A percentile compares a stretch with the other conserved stretches of the same genome.
These are phyloP conservation scores for Fusarium foetens DNA, from an alignment of 2,329 filamentous ascomycete species.

Conservation along the genomic window DNA sequence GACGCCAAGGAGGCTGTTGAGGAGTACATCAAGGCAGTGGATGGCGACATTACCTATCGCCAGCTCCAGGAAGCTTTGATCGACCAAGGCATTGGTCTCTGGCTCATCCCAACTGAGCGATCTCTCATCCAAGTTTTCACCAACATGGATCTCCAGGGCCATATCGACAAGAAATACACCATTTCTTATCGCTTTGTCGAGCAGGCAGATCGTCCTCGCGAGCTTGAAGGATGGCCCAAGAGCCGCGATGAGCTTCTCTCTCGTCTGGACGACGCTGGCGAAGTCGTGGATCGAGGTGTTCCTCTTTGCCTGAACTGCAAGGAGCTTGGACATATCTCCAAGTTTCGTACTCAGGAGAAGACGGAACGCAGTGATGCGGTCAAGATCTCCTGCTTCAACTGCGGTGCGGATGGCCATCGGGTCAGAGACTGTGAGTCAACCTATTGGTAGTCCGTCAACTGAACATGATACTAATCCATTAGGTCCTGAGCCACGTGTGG, in stretches of 20 bases:
- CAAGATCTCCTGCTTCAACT: slow-evolving; percentile 72
- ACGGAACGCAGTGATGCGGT: slow-evolving; percentile 56
- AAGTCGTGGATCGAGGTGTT: slow-evolving; percentile 67
- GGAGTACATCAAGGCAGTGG: slow-evolving; percentile 68
- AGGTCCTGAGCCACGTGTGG: slow-evolving; percentile 69
- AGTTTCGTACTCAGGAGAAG: slow-evolving; percentile 68
- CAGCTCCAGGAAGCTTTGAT: slow-evolving; percentile 72
- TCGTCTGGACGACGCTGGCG: slow-evolving; percentile 73
- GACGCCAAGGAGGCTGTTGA: slow-evolving; percentile 69
- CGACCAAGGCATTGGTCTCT: slow-evolving; percentile 62
- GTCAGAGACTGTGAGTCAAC: slow-evolving; percentile 71
- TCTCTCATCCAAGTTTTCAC: slow-evolving; percentile 67
- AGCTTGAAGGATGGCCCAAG: slow-evolving; percentile 69
- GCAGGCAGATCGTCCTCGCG: slow-evolving; percentile 67
- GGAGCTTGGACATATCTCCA: slow-evolving; percentile 71
- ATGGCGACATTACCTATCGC: slow-evolving; percentile 65
- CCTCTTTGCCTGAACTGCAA: slow-evolving; percentile 72
- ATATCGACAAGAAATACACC: slow-evolving; percentile 71
- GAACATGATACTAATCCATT: slow-evolving; percentile 15
- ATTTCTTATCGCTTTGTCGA: slow-evolving; percentile 70
- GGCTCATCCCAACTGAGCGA: slow-evolving; percentile 71
- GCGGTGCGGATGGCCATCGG: slow-evolving; percentile 70
- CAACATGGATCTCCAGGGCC: slow-evolving; percentile 78
- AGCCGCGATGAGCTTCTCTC: slow-evolving; percentile 67
- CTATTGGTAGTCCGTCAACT: neutral